Conservation (phyloP, 1,284 basidiomycete species). For the Malassezia furfur region DNA sequence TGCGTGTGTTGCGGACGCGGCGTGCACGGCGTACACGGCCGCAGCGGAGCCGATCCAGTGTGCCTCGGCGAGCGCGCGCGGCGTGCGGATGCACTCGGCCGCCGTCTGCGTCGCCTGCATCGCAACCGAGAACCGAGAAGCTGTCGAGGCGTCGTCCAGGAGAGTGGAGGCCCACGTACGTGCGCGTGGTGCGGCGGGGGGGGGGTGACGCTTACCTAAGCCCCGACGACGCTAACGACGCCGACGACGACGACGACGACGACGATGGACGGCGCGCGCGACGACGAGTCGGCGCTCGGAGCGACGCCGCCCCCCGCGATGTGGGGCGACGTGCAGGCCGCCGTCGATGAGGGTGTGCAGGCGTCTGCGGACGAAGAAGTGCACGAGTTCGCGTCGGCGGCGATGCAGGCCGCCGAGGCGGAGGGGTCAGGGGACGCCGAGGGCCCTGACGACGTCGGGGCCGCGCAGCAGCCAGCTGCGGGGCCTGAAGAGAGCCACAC, state of each 20-base stretch:
- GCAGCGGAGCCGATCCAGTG: not conserved
- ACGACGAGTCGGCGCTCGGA: not conserved
- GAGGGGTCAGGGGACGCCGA: not conserved
- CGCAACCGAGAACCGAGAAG: no score
- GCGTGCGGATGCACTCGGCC: slow-evolving; percentile 13
- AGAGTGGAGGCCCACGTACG: no score
- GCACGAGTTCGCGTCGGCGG: not conserved
- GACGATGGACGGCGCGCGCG: not conserved
- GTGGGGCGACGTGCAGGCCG: not conserved
- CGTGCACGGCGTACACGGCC: not conserved
- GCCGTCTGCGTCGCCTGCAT: not conserved
- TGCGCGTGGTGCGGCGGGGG: not conserved
- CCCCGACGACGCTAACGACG: not conserved
- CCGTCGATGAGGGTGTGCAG: not conserved
- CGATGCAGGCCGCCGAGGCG: not conserved
- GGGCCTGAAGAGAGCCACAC: no score
- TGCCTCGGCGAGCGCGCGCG: slow-evolving; percentile 3
- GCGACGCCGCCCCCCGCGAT: not conserved
- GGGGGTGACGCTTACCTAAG: no score
- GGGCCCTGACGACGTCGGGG: not conserved
- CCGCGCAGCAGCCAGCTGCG: not conserved
- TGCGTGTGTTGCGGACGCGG: not conserved
- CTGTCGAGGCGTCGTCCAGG: no score
- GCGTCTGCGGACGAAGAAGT: not conserved
- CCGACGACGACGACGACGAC: not conserved